Conservation (phyloP, 352 stramenopile genomes). For the Globisporangium cylindrosporum region DNA sequence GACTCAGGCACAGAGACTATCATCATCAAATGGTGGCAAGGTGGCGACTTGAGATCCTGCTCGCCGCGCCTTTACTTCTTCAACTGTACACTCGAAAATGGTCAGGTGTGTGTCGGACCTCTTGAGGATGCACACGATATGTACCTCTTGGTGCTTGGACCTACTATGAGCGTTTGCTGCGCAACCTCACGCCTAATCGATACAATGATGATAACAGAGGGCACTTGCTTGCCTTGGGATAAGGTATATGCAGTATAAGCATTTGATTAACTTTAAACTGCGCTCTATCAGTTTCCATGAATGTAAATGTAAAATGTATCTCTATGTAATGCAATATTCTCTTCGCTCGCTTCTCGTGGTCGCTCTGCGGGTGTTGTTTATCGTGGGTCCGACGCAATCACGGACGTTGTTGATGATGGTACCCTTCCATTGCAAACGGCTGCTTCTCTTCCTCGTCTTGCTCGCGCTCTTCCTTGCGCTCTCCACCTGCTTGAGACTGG, state of each 20-base stretch:
- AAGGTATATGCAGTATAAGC: not conserved
- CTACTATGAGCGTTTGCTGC: not conserved
- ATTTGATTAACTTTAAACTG: not conserved
- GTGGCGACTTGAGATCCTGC: not conserved
- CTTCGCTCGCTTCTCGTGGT: not conserved
- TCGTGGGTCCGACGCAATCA: not conserved
- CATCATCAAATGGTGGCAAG: not conserved
- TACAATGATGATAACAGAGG: not conserved
- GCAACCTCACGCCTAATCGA: not conserved
- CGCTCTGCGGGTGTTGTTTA: too few relatives aligned
- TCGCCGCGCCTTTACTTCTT: not conserved
- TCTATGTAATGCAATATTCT: not conserved
- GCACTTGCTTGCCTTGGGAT: too few relatives aligned
- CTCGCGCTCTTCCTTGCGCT: not conserved
- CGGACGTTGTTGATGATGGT: not conserved
- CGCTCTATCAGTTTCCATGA: not conserved
- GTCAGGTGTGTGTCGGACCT: too few relatives aligned
- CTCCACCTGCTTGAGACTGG: not conserved
- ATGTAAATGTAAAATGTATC: not conserved
- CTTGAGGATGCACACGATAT: too few relatives aligned
- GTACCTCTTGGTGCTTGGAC: not conserved
- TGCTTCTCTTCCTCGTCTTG: not conserved
- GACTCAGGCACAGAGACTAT: not conserved
- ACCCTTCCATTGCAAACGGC: not conserved
- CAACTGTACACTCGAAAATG: not conserved